These are phyloP conservation scores for Aureobasidium subglaciale DNA, from an alignment of 2,329 filamentous ascomycete species.

Conservation along the genomic window DNA sequence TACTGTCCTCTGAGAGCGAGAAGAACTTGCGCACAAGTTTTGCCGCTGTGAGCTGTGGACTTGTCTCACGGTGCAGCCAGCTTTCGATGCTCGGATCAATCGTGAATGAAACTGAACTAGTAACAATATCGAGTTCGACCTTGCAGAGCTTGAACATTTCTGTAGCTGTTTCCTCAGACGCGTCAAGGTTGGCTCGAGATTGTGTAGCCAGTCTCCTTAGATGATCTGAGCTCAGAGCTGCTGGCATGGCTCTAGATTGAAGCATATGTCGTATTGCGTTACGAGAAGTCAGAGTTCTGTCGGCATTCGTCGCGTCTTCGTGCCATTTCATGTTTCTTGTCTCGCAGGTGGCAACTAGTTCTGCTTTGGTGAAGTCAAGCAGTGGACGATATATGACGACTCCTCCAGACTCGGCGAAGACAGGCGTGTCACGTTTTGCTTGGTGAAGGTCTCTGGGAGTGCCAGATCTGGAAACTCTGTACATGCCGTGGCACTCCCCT, in stretches of 20 bases:
- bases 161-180: conserved; percentile 48
- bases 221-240: conserved; percentile 58
- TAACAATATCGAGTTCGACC: conserved; percentile 38
- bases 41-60: conserved; percentile 27
- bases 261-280: conserved; percentile 72
- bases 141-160: conserved; percentile 45
- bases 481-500: conserved; percentile 74
- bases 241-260: conserved; percentile 54
- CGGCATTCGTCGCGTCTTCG: conserved; percentile 76
- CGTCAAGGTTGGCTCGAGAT: conserved; percentile 39
- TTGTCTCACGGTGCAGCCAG: not conserved
- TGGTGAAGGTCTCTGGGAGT: not conserved
- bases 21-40: conserved; percentile 43
- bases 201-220: conserved; percentile 56
- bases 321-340: conserved; percentile 65
- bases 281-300: conserved; percentile 67
- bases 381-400: conserved; percentile 63
- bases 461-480: conserved; percentile 53
- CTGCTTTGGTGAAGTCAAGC: conserved; percentile 62
- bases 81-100: conserved; percentile 7
- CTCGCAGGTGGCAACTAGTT: conserved; percentile 68
- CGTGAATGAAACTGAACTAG: conserved; percentile 23
- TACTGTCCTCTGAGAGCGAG: conserved; percentile 42
- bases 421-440: not conserved
- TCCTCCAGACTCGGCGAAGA: conserved; percentile 41